Conservation (phyloP, 441 rosid species). For the Croton laevigatus region DNA sequence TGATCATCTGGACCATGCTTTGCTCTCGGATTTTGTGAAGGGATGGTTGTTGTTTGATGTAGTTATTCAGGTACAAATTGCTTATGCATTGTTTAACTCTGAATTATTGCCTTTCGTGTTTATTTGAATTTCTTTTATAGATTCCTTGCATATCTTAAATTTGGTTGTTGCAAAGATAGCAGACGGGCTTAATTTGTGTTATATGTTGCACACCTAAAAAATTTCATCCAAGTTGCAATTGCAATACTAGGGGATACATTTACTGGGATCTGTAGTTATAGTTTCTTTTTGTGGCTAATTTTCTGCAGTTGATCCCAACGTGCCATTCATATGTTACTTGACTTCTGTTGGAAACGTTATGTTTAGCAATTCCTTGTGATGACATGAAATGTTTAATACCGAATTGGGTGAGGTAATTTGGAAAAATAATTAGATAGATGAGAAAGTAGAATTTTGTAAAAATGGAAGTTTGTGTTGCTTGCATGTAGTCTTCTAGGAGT, state of each 20-base stretch:
- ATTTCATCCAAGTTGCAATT: neutral
- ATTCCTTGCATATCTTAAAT: neutral
- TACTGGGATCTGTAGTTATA: neutral
- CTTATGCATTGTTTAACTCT: neutral
- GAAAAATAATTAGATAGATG: neutral
- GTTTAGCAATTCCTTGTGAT: neutral
- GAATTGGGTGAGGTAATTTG: neutral
- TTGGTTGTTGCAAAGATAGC: neutral
- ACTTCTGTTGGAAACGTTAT: neutral
- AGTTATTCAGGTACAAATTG: slow-evolving; percentile 71
- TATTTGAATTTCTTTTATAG: neutral
- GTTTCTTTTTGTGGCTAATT: neutral
- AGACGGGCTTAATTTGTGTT: neutral
- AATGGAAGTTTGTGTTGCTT: neutral
- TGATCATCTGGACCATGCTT: slow-evolving; percentile 89
- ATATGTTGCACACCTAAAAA: slow-evolving; percentile 1
- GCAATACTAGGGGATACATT: neutral
- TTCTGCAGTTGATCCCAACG: neutral
- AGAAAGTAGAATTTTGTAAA: too few relatives aligned
- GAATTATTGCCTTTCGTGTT: neutral
- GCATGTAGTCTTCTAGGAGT: neutral
- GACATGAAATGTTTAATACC: neutral
- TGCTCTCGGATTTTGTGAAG: slow-evolving; percentile 70
- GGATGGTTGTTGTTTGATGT: slow-evolving; percentile 60
- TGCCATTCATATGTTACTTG: neutral